Conservation (phyloP, 306 rosid species). For the Vigna radiata region DNA sequence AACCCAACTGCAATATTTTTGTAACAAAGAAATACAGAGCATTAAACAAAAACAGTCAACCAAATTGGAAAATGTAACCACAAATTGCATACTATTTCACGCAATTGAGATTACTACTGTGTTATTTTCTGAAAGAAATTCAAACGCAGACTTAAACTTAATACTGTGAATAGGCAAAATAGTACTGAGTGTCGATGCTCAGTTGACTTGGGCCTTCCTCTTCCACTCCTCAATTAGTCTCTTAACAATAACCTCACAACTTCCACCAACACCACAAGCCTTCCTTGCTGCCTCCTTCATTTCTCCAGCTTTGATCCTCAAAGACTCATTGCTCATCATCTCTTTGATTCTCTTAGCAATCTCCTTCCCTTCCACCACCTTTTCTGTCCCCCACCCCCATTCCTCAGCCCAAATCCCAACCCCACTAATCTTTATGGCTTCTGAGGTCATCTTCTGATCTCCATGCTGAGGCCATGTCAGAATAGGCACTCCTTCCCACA, state of each 20-base stretch:
- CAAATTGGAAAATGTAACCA: too few species aligned
- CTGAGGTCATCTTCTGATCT: not conserved
- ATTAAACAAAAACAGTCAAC: too few species aligned
- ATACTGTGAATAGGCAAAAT: too few species aligned
- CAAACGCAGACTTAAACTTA: too few species aligned
- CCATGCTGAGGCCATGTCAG: not conserved
- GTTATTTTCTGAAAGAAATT: too few species aligned
- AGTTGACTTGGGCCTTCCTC: not conserved
- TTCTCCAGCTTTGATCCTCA: conserved; percentile 13
- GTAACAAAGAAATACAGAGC: too few species aligned
- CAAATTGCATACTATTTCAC: too few species aligned
- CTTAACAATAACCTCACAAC: conserved; percentile 31
- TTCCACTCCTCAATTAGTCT: conserved; percentile 39
- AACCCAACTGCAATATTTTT: too few species aligned
- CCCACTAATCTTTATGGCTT: not conserved
- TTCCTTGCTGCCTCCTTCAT: conserved; percentile 1
- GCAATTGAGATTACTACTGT: too few species aligned
- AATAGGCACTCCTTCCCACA: conserved; percentile 3
- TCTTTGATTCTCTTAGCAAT: conserved; percentile 51
- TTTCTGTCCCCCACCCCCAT: conserved; percentile 37
- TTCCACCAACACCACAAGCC: conserved; percentile 51
- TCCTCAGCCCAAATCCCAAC: conserved; percentile 1
- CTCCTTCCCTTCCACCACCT: conserved; percentile 48
- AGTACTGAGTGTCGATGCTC: too few species aligned
- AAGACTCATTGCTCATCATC: conserved; percentile 52